These are phyloP conservation scores for Austropuccinia psidii DNA, from an alignment of 1,284 basidiomycete genomes.

Conservation along the genomic window DNA sequence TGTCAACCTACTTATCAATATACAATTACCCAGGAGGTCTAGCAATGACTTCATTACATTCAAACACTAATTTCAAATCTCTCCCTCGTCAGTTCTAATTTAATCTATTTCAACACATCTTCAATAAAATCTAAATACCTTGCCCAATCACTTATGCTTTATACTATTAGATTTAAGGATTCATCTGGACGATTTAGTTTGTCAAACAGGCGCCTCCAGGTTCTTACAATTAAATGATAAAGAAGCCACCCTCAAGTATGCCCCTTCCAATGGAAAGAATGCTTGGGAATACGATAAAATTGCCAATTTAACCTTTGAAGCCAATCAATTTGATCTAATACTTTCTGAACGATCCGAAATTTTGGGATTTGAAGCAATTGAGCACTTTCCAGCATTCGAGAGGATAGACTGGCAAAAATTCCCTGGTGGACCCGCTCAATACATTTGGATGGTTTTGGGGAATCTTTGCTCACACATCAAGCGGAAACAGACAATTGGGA, in stretches of 20 bases:
- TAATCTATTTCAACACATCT: not conserved
- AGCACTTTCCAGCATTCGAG: slow-evolving; percentile 2
- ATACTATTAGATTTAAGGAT: not conserved
- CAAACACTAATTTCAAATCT: slow-evolving; percentile 43
- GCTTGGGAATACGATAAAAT: not conserved
- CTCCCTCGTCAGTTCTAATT: not conserved
- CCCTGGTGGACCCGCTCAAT: too few relatives aligned
- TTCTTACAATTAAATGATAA: slow-evolving; percentile 26
- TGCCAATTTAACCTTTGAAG: not conserved
- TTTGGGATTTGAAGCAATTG: not conserved
- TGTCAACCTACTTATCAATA: slow-evolving; percentile 59
- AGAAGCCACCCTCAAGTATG: not conserved
- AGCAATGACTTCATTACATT: slow-evolving; percentile 62
- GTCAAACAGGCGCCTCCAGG: slow-evolving; percentile 22
- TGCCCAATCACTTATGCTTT: not conserved
- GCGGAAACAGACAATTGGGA: too few relatives aligned
- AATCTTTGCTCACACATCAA: too few relatives aligned
- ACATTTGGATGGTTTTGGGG: too few relatives aligned
- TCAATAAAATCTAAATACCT: not conserved
- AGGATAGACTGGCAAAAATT: not conserved
- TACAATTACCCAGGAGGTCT: slow-evolving; percentile 85
- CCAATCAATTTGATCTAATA: not conserved
- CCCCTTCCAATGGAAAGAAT: not conserved
- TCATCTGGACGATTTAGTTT: slow-evolving; percentile 16
- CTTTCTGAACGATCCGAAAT: not conserved